Evolutionary conservation across 2,329 filamentous ascomycete genomes (phyloP), one percentile per base, ranked within the genome.

Genomic region (Fusarium metavorans): DNA sequence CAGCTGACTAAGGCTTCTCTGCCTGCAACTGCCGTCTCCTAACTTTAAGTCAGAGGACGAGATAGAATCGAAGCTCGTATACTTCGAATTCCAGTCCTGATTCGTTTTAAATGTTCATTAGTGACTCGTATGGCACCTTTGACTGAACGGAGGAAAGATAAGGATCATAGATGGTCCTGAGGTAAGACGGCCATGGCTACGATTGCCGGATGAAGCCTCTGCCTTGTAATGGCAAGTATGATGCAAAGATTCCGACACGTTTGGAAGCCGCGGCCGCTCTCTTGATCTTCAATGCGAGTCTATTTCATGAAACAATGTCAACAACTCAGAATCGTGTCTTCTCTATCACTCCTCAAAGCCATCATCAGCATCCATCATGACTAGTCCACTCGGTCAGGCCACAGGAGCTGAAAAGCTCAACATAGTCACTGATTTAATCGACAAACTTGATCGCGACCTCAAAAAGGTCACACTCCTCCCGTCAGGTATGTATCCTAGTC

Each of bases 341-440:
- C 30, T 32, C 9, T 9, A n/a, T 11, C 18, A 20, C 43, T 54
- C 48, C 32, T 50, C 57, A 54, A 32, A 50, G 43, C 43, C 48
- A 45, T 18, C 52, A 64, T 64, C 64, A 65, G 67, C 64, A 66
- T 63, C 61, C 48, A 81, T 78, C 75, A 74, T 80, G 68, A 68
- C 72, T 34, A 64, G 63, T 27, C 39, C 56, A 45, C 69, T 80
- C 48, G 82, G 81, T 64, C 79, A 78, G 62, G 80, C 83, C 54
- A 84, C 82, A 34, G 87, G 87, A 39, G 77, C 83, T 73, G 85
- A 86, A 69, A 95, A 95, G 84, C 87, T 93, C 66, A 86, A 90
- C 68, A 89, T 93, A 64, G 93, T 96, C 45, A 90, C 87, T 18
- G 85, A 87, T 63, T 84, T 97, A 18, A 84, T 97, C 74, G 83